Conservation (phyloP, 2,329 filamentous ascomycete species). For the Penicillium brasilianum region DNA sequence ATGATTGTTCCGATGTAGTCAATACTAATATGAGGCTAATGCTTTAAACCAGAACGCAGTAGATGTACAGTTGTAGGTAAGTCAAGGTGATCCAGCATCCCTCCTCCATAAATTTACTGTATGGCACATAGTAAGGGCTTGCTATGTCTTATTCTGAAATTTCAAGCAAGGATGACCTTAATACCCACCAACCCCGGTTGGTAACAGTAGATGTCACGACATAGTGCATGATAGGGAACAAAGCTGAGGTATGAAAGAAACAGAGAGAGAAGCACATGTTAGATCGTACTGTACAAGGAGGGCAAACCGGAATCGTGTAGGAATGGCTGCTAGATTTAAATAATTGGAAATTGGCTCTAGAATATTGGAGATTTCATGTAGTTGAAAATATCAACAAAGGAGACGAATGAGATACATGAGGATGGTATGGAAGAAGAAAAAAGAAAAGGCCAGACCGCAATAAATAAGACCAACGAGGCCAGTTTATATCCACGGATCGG, state of each 20-base stretch:
- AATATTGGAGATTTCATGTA: conserved; percentile 31
- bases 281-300: conserved; percentile 1
- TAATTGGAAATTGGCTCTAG: conserved; percentile 41
- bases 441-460: conserved; percentile 26
- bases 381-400: conserved; percentile 38
- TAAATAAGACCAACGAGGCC: conserved; percentile 29
- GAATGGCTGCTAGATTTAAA: conserved; percentile 34
- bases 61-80: no score
- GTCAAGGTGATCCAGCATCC: no score
- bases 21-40: no score
- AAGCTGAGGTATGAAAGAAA: background rate
- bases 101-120: no score
- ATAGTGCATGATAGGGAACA: background rate
- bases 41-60: no score
- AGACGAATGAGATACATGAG: conserved; percentile 41
- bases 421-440: conserved; percentile 33
- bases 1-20: no score
- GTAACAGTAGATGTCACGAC: background rate
- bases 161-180: no score
- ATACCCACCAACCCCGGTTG: no score
- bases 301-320: conserved; percentile 20
- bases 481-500: conserved; percentile 26
- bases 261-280: background rate
- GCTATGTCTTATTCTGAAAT: no score
- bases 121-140: no score